Percentiles rank a stretch among this genome's conserved stretches.
Evolutionary conservation across 768 basidiomycete genomes (phyloP).

Genomic region (Leucogyrophana mollusca): DNA sequence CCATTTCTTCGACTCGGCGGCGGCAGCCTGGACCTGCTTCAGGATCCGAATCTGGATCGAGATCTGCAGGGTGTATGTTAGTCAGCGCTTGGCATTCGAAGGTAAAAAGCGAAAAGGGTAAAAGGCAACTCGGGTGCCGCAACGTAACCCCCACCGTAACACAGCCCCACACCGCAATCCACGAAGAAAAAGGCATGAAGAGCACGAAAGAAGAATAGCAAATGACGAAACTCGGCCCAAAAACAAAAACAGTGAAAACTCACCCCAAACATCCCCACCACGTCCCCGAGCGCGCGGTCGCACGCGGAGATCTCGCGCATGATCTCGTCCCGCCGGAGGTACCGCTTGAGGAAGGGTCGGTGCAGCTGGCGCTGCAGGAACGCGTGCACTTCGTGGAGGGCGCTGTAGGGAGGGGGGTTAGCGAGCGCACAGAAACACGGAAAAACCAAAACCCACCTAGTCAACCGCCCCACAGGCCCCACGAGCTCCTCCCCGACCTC

Average conservation of each 20-base stretch:
- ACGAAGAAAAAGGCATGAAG: neutral
- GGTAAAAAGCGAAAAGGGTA: neutral
- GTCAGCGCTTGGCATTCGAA: neutral
- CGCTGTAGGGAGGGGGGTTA: constrained; percentile 25
- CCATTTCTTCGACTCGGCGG: constrained; percentile 18
- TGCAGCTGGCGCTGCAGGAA: constrained; percentile 60
- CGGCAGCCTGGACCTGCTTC: constrained; percentile 44
- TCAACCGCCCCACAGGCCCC: constrained; percentile 50
- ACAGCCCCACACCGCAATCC: neutral
- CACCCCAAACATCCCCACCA: constrained; percentile 55
- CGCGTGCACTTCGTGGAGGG: constrained; percentile 42
- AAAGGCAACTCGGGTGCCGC: constrained; percentile 21
- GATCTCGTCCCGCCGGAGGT: constrained; percentile 73
- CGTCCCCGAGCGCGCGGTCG: constrained; percentile 52
- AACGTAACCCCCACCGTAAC: neutral
- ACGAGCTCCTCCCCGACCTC: constrained; percentile 47
- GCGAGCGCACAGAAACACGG: neutral
- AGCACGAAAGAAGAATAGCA: neutral
- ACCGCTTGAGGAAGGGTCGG: constrained; percentile 76
- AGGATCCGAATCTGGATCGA: constrained; percentile 55
- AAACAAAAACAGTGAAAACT: constrained; percentile 9
- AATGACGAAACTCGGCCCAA: neutral
- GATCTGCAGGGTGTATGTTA: constrained; percentile 24
- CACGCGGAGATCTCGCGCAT: constrained; percentile 49
- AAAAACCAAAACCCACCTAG: constrained; percentile 36